These are phyloP conservation scores for Scutellaria galericulata DNA, from an alignment of 257 asterid genomes.

Conservation along the genomic window DNA sequence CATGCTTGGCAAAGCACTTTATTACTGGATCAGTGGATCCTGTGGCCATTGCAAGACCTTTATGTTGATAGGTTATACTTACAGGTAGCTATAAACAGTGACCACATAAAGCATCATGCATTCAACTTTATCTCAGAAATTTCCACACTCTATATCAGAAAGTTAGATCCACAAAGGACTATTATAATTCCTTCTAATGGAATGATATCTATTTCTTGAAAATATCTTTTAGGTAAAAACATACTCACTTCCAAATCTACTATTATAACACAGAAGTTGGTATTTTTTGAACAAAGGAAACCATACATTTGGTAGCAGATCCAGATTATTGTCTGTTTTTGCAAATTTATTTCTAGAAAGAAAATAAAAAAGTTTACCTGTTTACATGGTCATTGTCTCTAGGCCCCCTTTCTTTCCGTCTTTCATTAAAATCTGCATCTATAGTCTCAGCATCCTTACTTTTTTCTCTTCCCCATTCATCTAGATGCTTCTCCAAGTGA, in stretches of 20 bases:
- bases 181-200: not conserved
- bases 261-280: slow-evolving; percentile 8
- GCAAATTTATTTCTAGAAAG: not conserved
- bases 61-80: not conserved
- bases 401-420: slow-evolving; percentile 44
- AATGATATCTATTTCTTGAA: not conserved
- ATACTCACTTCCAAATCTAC: not conserved
- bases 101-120: slow-evolving; percentile 2
- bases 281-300: not conserved
- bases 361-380: slow-evolving; percentile 47
- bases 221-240: slow-evolving; percentile 3
- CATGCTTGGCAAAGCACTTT: not conserved
- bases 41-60: not conserved
- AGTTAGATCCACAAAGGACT: slow-evolving; percentile 4
- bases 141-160: not conserved
- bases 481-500: slow-evolving; percentile 46
- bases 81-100: not conserved
- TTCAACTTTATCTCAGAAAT: not conserved
- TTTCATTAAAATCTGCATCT: slow-evolving; percentile 48
- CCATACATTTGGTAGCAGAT: not conserved
- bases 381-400: slow-evolving; percentile 49
- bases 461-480: slow-evolving; percentile 46
- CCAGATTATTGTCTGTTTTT: slow-evolving; percentile 13
- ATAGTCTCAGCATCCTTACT: slow-evolving; percentile 42
- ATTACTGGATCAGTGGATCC: not conserved